Conservation (phyloP, 495 filamentous ascomycete genomes). For the Ramalina intermedia region DNA sequence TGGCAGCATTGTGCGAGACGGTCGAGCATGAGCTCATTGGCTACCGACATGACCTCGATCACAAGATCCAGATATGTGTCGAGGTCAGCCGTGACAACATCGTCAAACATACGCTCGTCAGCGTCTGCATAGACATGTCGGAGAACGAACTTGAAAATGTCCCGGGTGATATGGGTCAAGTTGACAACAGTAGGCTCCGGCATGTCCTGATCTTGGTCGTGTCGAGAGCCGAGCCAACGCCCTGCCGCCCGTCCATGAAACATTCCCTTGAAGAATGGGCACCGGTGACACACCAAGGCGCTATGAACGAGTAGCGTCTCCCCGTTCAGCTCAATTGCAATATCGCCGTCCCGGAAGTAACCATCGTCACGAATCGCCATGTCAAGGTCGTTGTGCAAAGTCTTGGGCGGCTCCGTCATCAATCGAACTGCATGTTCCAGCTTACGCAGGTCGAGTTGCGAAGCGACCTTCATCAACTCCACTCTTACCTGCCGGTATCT, state of each 20-base stretch:
- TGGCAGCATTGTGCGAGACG: conserved; percentile 82
- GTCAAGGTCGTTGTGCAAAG: conserved; percentile 53
- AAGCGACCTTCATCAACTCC: conserved; percentile 70
- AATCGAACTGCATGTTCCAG: conserved; percentile 63
- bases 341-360: conserved; percentile 65
- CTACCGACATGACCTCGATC: conserved; percentile 81
- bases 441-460: conserved; percentile 45
- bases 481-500: conserved; percentile 63
- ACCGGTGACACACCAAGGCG: conserved; percentile 62
- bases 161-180: conserved; percentile 59
- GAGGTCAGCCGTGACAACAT: conserved; percentile 51
- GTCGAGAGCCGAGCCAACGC: conserved; percentile 61
- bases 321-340: conserved; percentile 58
- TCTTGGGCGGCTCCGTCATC: conserved; percentile 48
- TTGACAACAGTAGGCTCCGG: conserved; percentile 50
- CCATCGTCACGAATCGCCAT: conserved; percentile 46
- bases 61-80: conserved; percentile 77
- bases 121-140: conserved; percentile 73
- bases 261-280: conserved; percentile 82
- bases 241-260: conserved; percentile 77
- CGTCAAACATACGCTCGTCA: conserved; percentile 68
- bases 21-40: conserved; percentile 92
- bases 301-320: conserved; percentile 58
- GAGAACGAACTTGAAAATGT: conserved; percentile 65
- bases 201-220: conserved; percentile 32